These are phyloP conservation scores for Bryopsis sp. DNA, from an alignment of 139 green algal genomes.

Conservation along the genomic window DNA sequence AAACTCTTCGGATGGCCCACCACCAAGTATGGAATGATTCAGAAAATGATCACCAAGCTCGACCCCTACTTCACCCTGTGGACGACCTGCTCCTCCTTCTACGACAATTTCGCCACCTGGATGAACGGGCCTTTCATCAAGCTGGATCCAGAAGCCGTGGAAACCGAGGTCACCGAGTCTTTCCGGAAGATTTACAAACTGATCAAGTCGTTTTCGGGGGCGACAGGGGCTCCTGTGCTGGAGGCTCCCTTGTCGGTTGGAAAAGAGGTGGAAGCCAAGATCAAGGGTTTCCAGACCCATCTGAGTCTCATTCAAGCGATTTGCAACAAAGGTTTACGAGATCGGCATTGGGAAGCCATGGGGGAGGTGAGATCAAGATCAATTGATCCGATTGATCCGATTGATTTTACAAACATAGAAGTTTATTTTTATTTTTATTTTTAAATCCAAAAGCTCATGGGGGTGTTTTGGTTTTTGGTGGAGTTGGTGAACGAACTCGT, in stretches of 20 bases:
- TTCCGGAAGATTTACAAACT: slow-evolving; percentile 62
- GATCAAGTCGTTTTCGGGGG: slow-evolving; percentile 47
- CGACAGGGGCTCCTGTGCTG: slow-evolving; percentile 17
- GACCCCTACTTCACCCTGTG: slow-evolving; percentile 59
- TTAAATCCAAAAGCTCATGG: too few relatives aligned
- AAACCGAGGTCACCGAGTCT: slow-evolving; percentile 44
- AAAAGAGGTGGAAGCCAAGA: slow-evolving; percentile 37
- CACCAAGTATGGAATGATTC: slow-evolving; percentile 56
- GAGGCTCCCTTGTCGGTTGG: slow-evolving; percentile 33
- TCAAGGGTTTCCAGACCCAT: slow-evolving; percentile 42
- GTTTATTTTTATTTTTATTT: too few relatives aligned
- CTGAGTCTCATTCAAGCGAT: slow-evolving; percentile 56
- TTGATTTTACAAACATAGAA: too few relatives aligned
- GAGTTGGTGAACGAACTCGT: too few relatives aligned
- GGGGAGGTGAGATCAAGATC: too few relatives aligned
- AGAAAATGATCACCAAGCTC: slow-evolving; percentile 41
- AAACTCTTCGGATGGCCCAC: slow-evolving; percentile 58
- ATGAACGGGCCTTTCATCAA: slow-evolving; percentile 66
- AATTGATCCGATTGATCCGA: too few relatives aligned
- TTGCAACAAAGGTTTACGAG: slow-evolving; percentile 61
- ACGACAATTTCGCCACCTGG: slow-evolving; percentile 49
- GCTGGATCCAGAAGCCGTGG: slow-evolving; percentile 61
- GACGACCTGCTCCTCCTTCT: slow-evolving; percentile 45
- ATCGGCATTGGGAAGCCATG: slow-evolving; percentile 67
- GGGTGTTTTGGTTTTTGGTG: too few relatives aligned